These are phyloP conservation scores for Centella asiatica DNA, from an alignment of 129 eudicot species.

Conservation along the genomic window DNA sequence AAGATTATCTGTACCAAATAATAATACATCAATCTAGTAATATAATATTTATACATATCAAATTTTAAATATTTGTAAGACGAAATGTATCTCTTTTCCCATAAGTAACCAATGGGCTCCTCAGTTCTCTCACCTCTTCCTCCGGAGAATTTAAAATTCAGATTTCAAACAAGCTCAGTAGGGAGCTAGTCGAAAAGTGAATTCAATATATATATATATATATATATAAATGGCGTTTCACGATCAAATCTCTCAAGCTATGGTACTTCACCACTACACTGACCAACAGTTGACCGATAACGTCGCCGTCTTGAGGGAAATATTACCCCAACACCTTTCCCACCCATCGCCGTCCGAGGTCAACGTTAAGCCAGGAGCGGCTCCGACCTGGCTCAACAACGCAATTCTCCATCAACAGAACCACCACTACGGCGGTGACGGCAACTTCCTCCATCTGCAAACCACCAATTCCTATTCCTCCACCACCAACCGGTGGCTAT, in stretches of 20 bases:
- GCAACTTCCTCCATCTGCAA: slow-evolving; percentile 40
- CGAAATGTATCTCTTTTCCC: too few species aligned
- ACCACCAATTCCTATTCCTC: slow-evolving; percentile 50
- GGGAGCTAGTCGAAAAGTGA: too few species aligned
- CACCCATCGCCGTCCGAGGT: slow-evolving; percentile 22
- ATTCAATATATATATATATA: neutral
- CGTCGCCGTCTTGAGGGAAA: slow-evolving; percentile 32
- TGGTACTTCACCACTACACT: slow-evolving; percentile 59
- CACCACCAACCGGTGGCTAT: slow-evolving; percentile 57
- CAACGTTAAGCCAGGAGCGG: slow-evolving; percentile 12
- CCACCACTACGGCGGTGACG: slow-evolving; percentile 23
- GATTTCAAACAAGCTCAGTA: too few species aligned
- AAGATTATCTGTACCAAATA: too few species aligned
- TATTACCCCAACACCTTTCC: slow-evolving; percentile 30
- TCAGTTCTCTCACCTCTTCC: too few species aligned
- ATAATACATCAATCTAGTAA: too few species aligned
- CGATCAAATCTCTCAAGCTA: slow-evolving; percentile 64
- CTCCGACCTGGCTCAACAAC: slow-evolving; percentile 45
- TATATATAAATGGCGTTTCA: slow-evolving; percentile 44
- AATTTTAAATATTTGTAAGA: too few species aligned
- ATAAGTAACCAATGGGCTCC: too few species aligned
- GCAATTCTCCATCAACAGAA: slow-evolving; percentile 50
- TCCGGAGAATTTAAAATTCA: neutral
- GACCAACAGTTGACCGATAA: slow-evolving; percentile 39
- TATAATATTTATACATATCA: too few species aligned